Evolutionary conservation across 2,329 filamentous ascomycete species (phyloP).

Genomic region (Anthostomella pinea): DNA sequence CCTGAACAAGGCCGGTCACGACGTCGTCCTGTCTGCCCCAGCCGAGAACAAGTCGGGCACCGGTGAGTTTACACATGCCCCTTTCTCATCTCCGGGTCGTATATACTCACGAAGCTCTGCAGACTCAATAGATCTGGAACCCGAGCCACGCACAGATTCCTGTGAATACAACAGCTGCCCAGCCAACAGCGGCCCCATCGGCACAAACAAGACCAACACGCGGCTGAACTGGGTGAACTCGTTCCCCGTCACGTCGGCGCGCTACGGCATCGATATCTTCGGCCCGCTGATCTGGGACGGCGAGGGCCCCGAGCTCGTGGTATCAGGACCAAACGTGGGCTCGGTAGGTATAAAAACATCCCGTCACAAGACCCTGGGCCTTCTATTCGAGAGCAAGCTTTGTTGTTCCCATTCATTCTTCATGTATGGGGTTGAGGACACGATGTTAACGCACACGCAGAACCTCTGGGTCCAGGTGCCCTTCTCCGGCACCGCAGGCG

Average conservation of each 20-base stretch:
- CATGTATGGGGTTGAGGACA: background rate
- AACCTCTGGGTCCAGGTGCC: constrained; percentile 56
- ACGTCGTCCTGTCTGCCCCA: constrained; percentile 62
- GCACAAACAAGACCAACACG: constrained; percentile 53
- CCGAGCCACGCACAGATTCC: constrained; percentile 43
- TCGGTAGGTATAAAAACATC: too few species aligned
- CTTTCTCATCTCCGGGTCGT: constrained; percentile 3
- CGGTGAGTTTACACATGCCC: constrained; percentile 38
- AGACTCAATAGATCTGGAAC: constrained; percentile 53
- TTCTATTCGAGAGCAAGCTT: too few species aligned
- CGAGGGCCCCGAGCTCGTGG: constrained; percentile 57
- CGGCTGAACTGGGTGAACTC: constrained; percentile 72
- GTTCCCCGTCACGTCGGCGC: constrained; percentile 62
- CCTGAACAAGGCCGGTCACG: constrained; percentile 53
- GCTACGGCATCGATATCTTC: constrained; percentile 58
- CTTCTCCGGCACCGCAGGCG: constrained; percentile 67
- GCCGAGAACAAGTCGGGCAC: constrained; percentile 64
- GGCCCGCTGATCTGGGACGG: constrained; percentile 52
- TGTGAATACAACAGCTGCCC: constrained; percentile 65
- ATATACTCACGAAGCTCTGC: constrained; percentile 1
- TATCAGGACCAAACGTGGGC: constrained; percentile 61
- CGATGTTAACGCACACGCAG: constrained; percentile 11
- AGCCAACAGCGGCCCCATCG: constrained; percentile 51
- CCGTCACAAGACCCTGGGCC: too few species aligned
- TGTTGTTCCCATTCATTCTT: background rate